Percentiles rank a stretch among this genome's conserved stretches.
These are phyloP conservation scores for Alternaria burnsii DNA, from an alignment of 2,329 filamentous ascomycete species.

Conservation along the genomic window DNA sequence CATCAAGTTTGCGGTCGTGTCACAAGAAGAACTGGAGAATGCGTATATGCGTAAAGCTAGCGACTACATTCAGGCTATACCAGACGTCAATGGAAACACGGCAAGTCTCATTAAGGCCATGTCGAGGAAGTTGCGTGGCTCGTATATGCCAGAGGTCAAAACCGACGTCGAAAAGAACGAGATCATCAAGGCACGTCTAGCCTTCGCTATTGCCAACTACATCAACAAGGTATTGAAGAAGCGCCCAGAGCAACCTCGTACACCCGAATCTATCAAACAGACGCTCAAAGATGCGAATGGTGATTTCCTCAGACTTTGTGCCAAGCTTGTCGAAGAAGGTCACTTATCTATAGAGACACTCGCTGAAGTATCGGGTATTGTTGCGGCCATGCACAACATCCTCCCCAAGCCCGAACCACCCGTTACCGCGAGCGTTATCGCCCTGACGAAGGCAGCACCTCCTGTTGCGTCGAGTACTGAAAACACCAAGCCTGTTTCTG, in stretches of 20 bases:
- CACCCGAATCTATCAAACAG: constrained; percentile 21
- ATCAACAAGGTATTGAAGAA: constrained; percentile 29
- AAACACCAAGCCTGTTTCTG: neutral
- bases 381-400: constrained; percentile 28
- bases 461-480: neutral
- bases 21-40: constrained; percentile 18
- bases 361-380: constrained; percentile 33
- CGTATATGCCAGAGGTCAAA: constrained; percentile 17
- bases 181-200: constrained; percentile 26
- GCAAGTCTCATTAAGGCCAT: constrained; percentile 26
- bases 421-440: neutral
- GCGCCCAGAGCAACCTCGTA: constrained; percentile 12
- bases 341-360: constrained; percentile 31
- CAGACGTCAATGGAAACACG: constrained; percentile 2
- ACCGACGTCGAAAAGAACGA: constrained; percentile 16
- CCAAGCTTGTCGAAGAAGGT: constrained; percentile 27
- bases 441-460: neutral
- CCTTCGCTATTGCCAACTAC: constrained; percentile 31
- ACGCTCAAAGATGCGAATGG: constrained; percentile 28
- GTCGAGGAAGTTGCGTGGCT: constrained; percentile 25
- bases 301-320: constrained; percentile 34
- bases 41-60: constrained; percentile 29
- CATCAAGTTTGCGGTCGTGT: neutral
- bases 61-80: constrained; percentile 26
- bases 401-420: constrained; percentile 24